These are phyloP conservation scores for Chlorella sp. DNA, from an alignment of 139 green algal species.

Conservation along the genomic window DNA sequence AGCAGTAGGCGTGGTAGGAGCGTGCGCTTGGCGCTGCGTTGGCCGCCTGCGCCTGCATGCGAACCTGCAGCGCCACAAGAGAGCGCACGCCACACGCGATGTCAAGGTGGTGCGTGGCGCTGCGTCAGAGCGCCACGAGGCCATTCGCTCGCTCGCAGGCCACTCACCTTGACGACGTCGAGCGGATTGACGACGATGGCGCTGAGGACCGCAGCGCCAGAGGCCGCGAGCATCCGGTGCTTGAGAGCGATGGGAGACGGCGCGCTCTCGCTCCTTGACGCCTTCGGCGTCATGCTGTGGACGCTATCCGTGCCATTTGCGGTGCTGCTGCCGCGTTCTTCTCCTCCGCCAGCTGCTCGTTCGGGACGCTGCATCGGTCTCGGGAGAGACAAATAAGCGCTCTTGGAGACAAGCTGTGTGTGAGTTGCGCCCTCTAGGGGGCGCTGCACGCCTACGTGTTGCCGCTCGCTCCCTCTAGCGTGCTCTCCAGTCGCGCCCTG, in stretches of 20 bases:
- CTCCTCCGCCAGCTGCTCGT: too few species aligned
- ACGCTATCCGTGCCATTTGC: too few species aligned
- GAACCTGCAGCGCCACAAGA: not conserved
- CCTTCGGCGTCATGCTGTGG: constrained; percentile 3
- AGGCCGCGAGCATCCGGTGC: constrained; percentile 41
- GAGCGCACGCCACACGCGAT: too few species aligned
- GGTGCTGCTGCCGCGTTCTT: too few species aligned
- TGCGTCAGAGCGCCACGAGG: not conserved
- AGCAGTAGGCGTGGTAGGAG: not conserved
- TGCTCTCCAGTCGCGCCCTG: too few species aligned
- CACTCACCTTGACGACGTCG: constrained; percentile 75
- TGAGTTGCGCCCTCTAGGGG: too few species aligned
- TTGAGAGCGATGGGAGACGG: not conserved
- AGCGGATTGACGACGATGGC: constrained; percentile 73
- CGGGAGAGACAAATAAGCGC: too few species aligned
- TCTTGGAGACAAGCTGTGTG: too few species aligned
- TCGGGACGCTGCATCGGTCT: too few species aligned
- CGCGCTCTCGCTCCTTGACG: not conserved
- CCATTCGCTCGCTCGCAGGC: not conserved
- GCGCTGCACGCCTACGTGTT: too few species aligned
- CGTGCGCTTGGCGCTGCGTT: too few species aligned
- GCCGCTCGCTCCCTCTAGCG: too few species aligned
- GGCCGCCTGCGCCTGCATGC: not conserved
- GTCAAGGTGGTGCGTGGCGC: not conserved
- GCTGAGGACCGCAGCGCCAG: constrained; percentile 54